phyloP scores from a whole-genome alignment of 768 basidiomycete species.

The Asterophora lycoperdoides region DNA sequence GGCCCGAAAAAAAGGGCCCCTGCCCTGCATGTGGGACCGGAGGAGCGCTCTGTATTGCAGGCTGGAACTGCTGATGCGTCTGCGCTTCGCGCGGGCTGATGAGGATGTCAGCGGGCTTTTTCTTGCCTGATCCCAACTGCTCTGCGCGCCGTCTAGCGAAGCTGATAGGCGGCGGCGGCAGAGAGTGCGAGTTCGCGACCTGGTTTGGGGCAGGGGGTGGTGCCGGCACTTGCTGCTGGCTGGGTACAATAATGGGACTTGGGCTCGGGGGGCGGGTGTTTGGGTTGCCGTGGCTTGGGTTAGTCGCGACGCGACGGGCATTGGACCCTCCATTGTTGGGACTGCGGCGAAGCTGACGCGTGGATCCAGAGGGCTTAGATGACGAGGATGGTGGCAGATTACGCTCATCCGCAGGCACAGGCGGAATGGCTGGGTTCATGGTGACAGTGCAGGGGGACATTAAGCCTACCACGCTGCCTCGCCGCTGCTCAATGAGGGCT shows the following conservation, averaged over 20 bases:
- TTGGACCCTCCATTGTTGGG: conserved; percentile 28
- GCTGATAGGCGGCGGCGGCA: conserved; percentile 70
- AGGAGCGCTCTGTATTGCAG: conserved; percentile 74
- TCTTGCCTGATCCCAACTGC: conserved; percentile 53
- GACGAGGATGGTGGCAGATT: conserved; percentile 16
- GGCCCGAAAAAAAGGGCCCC: conserved; percentile 36
- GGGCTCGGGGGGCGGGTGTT: conserved; percentile 29
- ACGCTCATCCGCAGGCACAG: conserved; percentile 27
- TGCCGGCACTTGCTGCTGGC: conserved; percentile 20
- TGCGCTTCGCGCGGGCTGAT: conserved; percentile 66
- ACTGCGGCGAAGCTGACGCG: conserved; percentile 34
- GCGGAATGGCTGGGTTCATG: conserved; percentile 21
- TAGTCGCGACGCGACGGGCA: conserved; percentile 25
- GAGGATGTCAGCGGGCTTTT: conserved; percentile 75
- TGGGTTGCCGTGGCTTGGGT: conserved; percentile 17
- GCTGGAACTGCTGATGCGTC: conserved; percentile 51
- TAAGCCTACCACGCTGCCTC: conserved; percentile 51
- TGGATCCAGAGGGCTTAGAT: conserved; percentile 18
- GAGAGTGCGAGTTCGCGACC: conserved; percentile 32
- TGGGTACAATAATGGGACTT: conserved; percentile 24
- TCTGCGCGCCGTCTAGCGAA: conserved; percentile 73
- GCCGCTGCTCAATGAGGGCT: conserved; percentile 63
- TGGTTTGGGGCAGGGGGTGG: conserved; percentile 23
- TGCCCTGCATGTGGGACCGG: conserved; percentile 54
- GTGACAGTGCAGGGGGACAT: conserved; percentile 28